A percentile compares a stretch with the other conserved stretches of the same genome.
These are phyloP conservation scores for Aspergillus ochraceus DNA, from an alignment of 2,329 filamentous ascomycete species.

Conservation along the genomic window DNA sequence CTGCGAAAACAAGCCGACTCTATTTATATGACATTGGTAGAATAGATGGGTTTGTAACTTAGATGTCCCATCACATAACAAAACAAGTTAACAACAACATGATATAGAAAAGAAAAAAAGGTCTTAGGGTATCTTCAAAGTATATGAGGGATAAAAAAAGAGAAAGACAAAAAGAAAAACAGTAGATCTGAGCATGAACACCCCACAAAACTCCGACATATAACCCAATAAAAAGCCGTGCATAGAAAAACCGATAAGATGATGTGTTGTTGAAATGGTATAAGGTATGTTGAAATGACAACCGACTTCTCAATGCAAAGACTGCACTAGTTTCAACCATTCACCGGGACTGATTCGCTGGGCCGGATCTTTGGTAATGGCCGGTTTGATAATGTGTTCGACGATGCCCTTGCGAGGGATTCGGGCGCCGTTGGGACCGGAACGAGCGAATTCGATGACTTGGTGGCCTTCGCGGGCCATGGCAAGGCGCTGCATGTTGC, in stretches of 20 bases:
- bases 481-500: slow-evolving; percentile 41
- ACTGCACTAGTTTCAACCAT: slow-evolving; percentile 30
- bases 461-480: slow-evolving; percentile 47
- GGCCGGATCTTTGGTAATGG: slow-evolving; percentile 39
- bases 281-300: not conserved
- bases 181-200: not conserved
- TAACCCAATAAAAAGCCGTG: not conserved
- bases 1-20: not conserved
- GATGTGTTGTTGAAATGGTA: not conserved
- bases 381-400: slow-evolving; percentile 39
- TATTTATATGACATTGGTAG: not conserved
- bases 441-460: slow-evolving; percentile 42
- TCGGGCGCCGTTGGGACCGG: slow-evolving; percentile 37
- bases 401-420: slow-evolving; percentile 43
- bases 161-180: not conserved
- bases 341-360: slow-evolving; percentile 31
- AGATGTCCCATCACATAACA: not conserved
- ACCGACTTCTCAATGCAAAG: not conserved
- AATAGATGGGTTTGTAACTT: too few relatives aligned
- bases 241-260: not conserved
- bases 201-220: not conserved
- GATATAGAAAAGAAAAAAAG: slow-evolving; percentile 1
- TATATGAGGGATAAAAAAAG: not conserved
- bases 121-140: not conserved
- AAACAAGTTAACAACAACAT: not conserved